phyloP scores from a whole-genome alignment of 805 yeast species.

The Wickerhamiella allomyrinae region DNA sequence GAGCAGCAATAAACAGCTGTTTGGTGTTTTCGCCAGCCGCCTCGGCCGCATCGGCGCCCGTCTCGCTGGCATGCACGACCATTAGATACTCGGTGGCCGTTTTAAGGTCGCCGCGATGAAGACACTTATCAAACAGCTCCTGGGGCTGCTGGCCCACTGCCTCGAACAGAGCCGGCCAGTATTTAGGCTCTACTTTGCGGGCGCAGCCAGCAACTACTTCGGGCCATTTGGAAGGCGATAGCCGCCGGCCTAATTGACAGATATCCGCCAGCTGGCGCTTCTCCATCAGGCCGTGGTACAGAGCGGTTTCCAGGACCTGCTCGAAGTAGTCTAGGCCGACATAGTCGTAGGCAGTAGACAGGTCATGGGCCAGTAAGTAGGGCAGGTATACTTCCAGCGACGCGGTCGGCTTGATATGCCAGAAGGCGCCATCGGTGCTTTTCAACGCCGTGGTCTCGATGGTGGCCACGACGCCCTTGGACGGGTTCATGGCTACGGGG shows the following conservation, averaged over 20 bases:
- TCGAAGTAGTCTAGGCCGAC: constrained; percentile 27
- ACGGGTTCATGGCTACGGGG: constrained; percentile 34
- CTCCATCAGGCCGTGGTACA: constrained; percentile 24
- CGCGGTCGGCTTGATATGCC: constrained; percentile 21
- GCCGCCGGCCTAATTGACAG: not conserved
- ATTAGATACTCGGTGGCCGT: constrained; percentile 30
- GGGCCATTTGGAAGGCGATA: not conserved
- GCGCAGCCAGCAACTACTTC: constrained; percentile 35
- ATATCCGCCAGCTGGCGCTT: constrained; percentile 6
- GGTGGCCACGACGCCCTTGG: constrained; percentile 36
- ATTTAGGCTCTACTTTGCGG: constrained; percentile 41
- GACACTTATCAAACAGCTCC: constrained; percentile 25
- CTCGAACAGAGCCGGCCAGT: constrained; percentile 33
- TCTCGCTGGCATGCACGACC: constrained; percentile 25
- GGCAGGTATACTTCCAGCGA: constrained; percentile 25
- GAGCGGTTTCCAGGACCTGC: constrained; percentile 29
- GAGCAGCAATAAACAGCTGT: constrained; percentile 24
- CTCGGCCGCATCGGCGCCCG: constrained; percentile 6
- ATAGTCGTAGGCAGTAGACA: constrained; percentile 21
- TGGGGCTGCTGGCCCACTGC: constrained; percentile 24
- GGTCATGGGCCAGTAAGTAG: constrained; percentile 20
- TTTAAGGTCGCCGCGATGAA: constrained; percentile 23
- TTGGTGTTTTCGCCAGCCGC: constrained; percentile 17
- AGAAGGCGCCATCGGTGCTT: constrained; percentile 23
- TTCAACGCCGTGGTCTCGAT: constrained; percentile 32